Conservation (phyloP, 2,329 filamentous ascomycete species). For the Fusarium liriodendri region DNA sequence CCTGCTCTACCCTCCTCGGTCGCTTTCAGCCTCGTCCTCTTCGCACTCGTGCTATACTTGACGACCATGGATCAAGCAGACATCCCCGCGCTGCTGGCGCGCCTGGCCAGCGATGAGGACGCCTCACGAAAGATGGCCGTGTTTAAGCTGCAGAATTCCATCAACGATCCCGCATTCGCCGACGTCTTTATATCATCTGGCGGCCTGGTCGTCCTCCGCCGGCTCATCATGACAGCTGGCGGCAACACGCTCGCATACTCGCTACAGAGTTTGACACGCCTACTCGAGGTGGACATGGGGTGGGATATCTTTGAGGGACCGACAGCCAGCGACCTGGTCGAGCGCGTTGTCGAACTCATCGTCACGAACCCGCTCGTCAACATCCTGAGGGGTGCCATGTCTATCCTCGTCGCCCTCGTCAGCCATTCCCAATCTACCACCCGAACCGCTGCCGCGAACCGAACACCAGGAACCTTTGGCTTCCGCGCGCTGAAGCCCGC, state of each 20-base stretch:
- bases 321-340: conserved; percentile 73
- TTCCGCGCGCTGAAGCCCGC: conserved; percentile 93
- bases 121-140: conserved; percentile 97
- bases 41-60: conserved; percentile 42
- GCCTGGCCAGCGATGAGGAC: conserved; percentile 80
- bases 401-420: conserved; percentile 92
- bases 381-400: conserved; percentile 96
- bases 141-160: conserved; percentile 95
- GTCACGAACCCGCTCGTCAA: conserved; percentile 97
- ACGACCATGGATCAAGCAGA: conserved; percentile 71
- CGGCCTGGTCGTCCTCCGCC: conserved; percentile 82
- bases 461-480: conserved; percentile 75
- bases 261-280: conserved; percentile 84
- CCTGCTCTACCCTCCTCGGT: conserved; percentile 6
- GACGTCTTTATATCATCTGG: conserved; percentile 95
- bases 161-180: conserved; percentile 95
- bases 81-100: conserved; percentile 72
- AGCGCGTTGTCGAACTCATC: conserved; percentile 88
- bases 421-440: conserved; percentile 78
- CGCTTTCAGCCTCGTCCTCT: conserved; percentile 6
- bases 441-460: conserved; percentile 48
- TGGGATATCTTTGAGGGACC: conserved; percentile 86
- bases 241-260: conserved; percentile 98
- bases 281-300: conserved; percentile 96
- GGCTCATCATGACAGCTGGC: conserved; percentile 84